Evolutionary conservation across 2,329 filamentous ascomycete genomes (phyloP).

Genomic region (Curvularia sp.): DNA sequence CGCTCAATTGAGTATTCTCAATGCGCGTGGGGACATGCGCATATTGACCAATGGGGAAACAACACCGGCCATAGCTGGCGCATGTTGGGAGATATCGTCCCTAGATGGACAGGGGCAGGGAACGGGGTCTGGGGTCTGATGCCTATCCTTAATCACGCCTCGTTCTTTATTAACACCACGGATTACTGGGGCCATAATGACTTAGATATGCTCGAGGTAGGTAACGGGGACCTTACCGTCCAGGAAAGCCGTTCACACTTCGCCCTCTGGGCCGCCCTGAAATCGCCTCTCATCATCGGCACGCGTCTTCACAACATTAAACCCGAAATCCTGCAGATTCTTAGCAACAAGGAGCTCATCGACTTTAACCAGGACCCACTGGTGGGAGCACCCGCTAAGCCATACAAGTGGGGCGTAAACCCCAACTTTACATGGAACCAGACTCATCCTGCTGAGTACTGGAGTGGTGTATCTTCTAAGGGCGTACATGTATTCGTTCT

Average conservation of each 20-base stretch:
- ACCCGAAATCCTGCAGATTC: constrained; percentile 49
- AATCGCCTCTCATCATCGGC: constrained; percentile 55
- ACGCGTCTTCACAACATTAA: constrained; percentile 49
- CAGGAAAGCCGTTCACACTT: constrained; percentile 49
- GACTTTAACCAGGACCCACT: constrained; percentile 56
- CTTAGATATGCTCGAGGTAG: constrained; percentile 47
- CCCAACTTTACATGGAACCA: constrained; percentile 59
- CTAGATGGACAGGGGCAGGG: constrained; percentile 23
- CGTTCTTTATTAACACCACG: constrained; percentile 28
- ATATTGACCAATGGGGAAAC: constrained; percentile 44
- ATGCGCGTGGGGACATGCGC: constrained; percentile 46
- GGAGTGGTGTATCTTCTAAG: constrained; percentile 32
- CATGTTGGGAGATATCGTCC: constrained; percentile 35
- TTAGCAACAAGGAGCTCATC: constrained; percentile 52
- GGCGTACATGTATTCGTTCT: constrained; percentile 38
- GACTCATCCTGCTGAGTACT: constrained; percentile 38
- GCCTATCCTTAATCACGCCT: constrained; percentile 32
- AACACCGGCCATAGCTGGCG: constrained; percentile 44
- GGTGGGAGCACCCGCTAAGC: constrained; percentile 50
- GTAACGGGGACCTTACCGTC: constrained; percentile 43
- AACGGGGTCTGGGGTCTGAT: constrained; percentile 22
- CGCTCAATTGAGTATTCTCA: constrained; percentile 46
- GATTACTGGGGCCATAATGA: constrained; percentile 37
- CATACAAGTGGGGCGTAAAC: constrained; percentile 59
- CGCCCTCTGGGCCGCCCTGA: constrained; percentile 52